Conservation (phyloP, 2,329 filamentous ascomycete species). For the Penicillium sp. region DNA sequence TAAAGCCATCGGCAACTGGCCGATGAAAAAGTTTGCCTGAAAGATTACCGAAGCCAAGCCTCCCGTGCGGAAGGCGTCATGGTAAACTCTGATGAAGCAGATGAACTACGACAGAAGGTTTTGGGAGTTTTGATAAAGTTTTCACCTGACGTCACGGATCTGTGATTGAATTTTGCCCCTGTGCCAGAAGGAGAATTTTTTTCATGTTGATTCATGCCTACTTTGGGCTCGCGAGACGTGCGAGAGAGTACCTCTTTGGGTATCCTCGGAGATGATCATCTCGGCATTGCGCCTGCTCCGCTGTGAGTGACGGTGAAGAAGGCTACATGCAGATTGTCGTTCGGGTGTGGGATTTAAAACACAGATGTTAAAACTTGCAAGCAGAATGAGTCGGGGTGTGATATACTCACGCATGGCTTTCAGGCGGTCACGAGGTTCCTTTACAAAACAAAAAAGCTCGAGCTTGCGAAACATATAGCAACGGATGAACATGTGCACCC, state of each 20-base stretch:
- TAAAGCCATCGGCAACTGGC: background rate
- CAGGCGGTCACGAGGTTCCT: too few relatives aligned
- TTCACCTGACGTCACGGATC: background rate
- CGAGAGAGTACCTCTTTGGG: background rate
- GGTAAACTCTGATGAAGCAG: too few relatives aligned
- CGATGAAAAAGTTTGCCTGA: background rate
- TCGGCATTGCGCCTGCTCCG: background rate
- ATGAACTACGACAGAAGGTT: background rate
- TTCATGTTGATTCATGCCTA: background rate
- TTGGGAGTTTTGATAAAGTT: background rate
- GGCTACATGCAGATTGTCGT: background rate
- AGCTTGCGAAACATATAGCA: too few relatives aligned
- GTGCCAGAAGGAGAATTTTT: background rate
- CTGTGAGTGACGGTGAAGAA: background rate
- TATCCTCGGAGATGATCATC: background rate
- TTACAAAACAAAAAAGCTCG: too few relatives aligned
- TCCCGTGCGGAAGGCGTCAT: background rate
- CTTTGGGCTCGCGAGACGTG: background rate
- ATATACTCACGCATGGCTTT: too few relatives aligned
- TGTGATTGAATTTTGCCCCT: background rate
- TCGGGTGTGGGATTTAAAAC: too few relatives aligned
- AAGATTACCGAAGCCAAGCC: constrained; percentile 1
- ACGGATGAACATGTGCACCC: too few relatives aligned
- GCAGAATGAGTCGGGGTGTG: too few relatives aligned
- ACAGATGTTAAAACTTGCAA: too few relatives aligned